These are phyloP conservation scores for Astrephomene gubernaculifera DNA, from an alignment of 139 green algal genomes.

Conservation along the genomic window DNA sequence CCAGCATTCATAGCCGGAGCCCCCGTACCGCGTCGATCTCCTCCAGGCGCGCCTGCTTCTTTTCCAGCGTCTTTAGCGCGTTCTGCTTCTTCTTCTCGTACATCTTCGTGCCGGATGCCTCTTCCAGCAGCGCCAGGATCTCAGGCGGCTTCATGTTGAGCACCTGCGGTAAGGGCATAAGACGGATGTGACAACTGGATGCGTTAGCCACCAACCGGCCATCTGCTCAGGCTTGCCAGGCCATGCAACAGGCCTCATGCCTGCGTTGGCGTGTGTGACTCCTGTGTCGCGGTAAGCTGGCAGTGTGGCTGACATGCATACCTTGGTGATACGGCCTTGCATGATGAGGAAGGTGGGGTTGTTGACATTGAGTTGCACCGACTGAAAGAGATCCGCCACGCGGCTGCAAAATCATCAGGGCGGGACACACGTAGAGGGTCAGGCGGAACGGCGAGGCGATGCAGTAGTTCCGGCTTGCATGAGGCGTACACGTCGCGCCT, in stretches of 20 bases:
- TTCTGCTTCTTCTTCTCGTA: conserved; percentile 98
- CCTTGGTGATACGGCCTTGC: conserved; percentile 98
- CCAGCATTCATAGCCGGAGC: too few species aligned
- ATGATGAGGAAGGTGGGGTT: conserved; percentile 99
- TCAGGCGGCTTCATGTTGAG: conserved; percentile 99
- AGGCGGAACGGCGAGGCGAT: too few species aligned
- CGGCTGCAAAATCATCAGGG: conserved; percentile 84
- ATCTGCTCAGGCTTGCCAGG: too few species aligned
- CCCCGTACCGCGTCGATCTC: conserved; percentile 96
- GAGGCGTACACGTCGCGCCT: too few species aligned
- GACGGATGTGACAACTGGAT: too few species aligned
- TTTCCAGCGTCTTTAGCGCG: conserved; percentile 87
- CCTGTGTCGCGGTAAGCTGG: too few species aligned
- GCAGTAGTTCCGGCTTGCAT: too few species aligned
- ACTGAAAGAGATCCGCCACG: conserved; percentile 98
- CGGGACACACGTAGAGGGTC: too few species aligned
- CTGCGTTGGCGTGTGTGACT: too few species aligned
- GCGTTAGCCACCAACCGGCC: too few species aligned
- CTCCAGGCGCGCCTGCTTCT: conserved; percentile 95
- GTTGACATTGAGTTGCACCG: conserved; percentile 99
- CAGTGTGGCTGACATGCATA: conserved; percentile 42
- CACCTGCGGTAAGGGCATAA: conserved; percentile 72
- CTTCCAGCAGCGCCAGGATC: conserved; percentile 98
- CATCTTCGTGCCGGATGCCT: conserved; percentile 97
- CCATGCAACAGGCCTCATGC: too few species aligned